Percentiles rank a stretch among this genome's conserved stretches.
Evolutionary conservation across 768 basidiomycete species (phyloP).

Genomic region (Psilocybe subaeruginosa): DNA sequence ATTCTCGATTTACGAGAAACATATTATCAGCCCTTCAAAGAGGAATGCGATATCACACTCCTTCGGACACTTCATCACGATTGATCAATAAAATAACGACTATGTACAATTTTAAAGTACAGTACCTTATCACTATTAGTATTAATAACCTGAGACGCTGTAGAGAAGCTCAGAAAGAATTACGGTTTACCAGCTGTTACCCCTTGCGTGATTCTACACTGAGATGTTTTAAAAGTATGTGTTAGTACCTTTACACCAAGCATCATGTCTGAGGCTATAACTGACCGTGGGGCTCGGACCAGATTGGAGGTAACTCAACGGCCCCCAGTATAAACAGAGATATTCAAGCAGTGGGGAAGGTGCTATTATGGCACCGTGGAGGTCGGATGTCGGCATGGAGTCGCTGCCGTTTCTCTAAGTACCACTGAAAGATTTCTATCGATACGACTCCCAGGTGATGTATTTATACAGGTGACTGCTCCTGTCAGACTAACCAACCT

Average conservation of each 20-base stretch:
- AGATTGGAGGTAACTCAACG: neutral
- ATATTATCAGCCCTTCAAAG: slow-evolving; percentile 9
- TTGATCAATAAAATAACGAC: neutral
- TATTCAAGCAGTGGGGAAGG: neutral
- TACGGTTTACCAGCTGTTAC: too few relatives aligned
- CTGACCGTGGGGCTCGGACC: neutral
- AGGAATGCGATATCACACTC: slow-evolving; percentile 4
- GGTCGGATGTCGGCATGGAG: neutral
- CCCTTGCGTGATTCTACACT: too few relatives aligned
- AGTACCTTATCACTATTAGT: too few relatives aligned
- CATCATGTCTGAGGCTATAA: too few relatives aligned
- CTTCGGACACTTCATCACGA: neutral
- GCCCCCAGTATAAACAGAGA: neutral
- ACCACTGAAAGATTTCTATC: neutral
- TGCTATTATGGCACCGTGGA: neutral
- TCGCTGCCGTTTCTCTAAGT: neutral
- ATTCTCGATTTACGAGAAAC: slow-evolving; percentile 11
- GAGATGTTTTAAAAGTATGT: too few relatives aligned
- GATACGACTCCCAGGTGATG: too few relatives aligned
- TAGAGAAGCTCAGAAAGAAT: too few relatives aligned
- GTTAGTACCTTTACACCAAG: neutral
- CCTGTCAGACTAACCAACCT: too few relatives aligned
- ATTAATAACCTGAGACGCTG: too few relatives aligned
- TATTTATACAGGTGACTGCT: too few relatives aligned
- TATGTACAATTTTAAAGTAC: too few relatives aligned